phyloP scores from a whole-genome alignment of 768 basidiomycete genomes.

The Lentinula boryana region DNA sequence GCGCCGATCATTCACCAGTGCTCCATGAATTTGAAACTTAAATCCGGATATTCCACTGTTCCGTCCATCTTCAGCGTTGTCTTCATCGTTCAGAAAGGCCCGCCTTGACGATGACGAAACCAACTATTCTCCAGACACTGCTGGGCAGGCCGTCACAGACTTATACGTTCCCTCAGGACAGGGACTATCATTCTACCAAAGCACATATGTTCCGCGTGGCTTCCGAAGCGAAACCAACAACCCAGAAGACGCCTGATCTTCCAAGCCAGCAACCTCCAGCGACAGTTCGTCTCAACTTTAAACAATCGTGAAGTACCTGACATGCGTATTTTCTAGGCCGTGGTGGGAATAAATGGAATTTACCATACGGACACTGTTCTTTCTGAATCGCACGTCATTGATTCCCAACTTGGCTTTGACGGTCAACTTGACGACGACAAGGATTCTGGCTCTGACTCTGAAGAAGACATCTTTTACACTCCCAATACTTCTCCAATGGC shows the following conservation, averaged over 20 bases:
- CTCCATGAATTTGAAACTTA: background rate
- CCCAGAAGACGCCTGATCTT: background rate
- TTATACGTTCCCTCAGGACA: constrained; percentile 40
- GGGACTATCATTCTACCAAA: constrained; percentile 48
- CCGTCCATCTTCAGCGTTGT: background rate
- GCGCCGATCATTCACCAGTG: background rate
- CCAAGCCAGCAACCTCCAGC: background rate
- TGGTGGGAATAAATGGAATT: constrained; percentile 1
- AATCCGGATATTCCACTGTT: background rate
- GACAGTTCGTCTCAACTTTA: background rate
- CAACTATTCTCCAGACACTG: constrained; percentile 53
- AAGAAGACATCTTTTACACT: constrained; percentile 56
- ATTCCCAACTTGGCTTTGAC: background rate
- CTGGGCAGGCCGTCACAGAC: constrained; percentile 61
- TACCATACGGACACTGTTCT: constrained; percentile 8
- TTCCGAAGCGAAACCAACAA: constrained; percentile 19
- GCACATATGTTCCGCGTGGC: constrained; percentile 47
- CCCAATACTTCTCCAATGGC: constrained; percentile 45
- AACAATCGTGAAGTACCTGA: background rate
- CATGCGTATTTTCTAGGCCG: background rate
- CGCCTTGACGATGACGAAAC: constrained; percentile 39
- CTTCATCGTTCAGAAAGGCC: background rate
- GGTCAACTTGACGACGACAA: constrained; percentile 9
- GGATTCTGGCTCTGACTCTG: constrained; percentile 22
- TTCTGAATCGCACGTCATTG: constrained; percentile 16